Percentiles rank a stretch among this genome's conserved stretches.
phyloP scores from a whole-genome alignment of 345 rosid genomes.

The Mallotus nudiflorus region DNA sequence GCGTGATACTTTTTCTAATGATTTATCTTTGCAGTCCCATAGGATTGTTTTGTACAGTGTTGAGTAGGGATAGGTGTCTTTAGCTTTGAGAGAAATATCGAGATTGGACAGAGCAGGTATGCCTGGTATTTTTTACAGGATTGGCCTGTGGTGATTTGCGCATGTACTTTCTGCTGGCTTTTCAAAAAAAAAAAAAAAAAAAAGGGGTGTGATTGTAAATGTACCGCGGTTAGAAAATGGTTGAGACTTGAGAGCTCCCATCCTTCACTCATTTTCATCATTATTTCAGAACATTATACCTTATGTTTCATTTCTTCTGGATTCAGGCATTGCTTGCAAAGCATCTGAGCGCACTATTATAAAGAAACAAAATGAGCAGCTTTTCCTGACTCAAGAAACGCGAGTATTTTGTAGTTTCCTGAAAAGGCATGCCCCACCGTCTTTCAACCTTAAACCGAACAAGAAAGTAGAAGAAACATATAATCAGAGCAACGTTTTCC shows the following conservation, averaged over 20 bases:
- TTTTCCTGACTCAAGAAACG: background rate
- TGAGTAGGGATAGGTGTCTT: conserved; percentile 8
- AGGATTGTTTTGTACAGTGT: conserved; percentile 25
- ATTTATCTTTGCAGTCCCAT: background rate
- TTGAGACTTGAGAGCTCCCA: background rate
- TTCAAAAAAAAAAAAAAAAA: background rate
- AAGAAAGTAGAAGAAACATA: no score
- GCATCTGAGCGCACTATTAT: background rate
- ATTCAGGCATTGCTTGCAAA: background rate
- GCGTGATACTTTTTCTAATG: background rate
- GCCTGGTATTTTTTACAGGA: conserved; percentile 30
- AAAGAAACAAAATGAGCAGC: background rate
- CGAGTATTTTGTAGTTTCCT: background rate
- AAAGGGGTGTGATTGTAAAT: background rate
- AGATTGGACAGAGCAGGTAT: conserved; percentile 11
- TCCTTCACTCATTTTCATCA: background rate
- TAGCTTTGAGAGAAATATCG: conserved; percentile 5
- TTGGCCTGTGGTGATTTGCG: conserved; percentile 7
- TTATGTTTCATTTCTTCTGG: background rate
- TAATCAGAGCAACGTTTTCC: no score
- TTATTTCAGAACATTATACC: background rate
- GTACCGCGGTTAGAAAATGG: conserved; percentile 4
- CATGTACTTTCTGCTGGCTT: conserved; percentile 7
- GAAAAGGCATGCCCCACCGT: background rate
- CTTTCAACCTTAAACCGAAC: no score